These are phyloP conservation scores for Chaetomium cochliodes DNA, from an alignment of 495 filamentous ascomycete species.

Conservation along the genomic window DNA sequence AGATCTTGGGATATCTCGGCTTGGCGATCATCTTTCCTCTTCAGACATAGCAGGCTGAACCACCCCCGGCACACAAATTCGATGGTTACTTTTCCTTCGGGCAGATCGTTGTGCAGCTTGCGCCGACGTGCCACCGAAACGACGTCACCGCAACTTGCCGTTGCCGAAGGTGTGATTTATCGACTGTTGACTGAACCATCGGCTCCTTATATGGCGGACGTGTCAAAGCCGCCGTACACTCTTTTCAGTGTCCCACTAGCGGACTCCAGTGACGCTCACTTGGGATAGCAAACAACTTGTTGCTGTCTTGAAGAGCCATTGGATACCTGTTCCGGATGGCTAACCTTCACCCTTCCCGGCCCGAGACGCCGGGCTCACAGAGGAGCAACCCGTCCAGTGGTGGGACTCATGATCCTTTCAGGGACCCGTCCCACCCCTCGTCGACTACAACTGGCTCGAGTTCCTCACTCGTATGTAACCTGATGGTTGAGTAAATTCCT, in stretches of 20 bases:
- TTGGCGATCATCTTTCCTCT: constrained; percentile 7
- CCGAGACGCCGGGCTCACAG: constrained; percentile 15
- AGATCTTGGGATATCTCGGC: constrained; percentile 3
- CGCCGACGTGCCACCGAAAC: constrained; percentile 15
- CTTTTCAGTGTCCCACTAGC: neutral
- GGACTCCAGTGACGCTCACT: neutral
- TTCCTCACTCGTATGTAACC: constrained; percentile 24
- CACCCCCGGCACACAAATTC: neutral
- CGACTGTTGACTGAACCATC: neutral
- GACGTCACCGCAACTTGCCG: constrained; percentile 11
- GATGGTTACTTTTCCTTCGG: constrained; percentile 8
- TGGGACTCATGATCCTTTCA: constrained; percentile 29
- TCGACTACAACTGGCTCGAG: constrained; percentile 25
- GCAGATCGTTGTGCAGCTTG: constrained; percentile 16
- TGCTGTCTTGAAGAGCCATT: neutral
- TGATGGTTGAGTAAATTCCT: neutral
- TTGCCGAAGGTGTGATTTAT: neutral
- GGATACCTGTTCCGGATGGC: neutral
- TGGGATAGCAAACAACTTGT: neutral
- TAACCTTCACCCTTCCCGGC: constrained; percentile 3
- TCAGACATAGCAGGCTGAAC: constrained; percentile 4
- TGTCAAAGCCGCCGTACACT: neutral
- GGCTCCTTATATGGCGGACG: constrained; percentile 4
- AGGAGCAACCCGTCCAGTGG: constrained; percentile 8
- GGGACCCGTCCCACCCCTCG: constrained; percentile 30